phyloP scores from a whole-genome alignment of 2,329 filamentous ascomycete genomes.

The Rachicladosporium sp. region DNA sequence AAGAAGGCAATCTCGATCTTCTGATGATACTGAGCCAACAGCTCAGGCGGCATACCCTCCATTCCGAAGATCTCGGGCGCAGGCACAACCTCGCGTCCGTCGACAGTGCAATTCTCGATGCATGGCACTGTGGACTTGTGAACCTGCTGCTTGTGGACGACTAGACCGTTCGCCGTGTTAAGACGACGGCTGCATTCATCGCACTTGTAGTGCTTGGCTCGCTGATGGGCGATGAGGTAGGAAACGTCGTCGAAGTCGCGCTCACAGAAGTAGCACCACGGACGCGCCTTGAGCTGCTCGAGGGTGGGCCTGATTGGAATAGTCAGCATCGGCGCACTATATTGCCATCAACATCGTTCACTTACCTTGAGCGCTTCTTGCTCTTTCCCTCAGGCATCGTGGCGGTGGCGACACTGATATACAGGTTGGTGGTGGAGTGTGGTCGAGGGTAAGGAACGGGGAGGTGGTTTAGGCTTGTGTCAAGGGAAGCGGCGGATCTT shows the following conservation, averaged over 20 bases:
- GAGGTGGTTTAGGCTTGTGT: too few relatives aligned
- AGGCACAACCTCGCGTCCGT: constrained; percentile 62
- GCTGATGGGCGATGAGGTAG: constrained; percentile 92
- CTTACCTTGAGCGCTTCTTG: too few relatives aligned
- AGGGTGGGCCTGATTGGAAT: constrained; percentile 64
- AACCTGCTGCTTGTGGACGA: constrained; percentile 95
- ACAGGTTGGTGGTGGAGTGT: too few relatives aligned
- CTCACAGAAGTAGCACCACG: constrained; percentile 99
- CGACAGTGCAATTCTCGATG: constrained; percentile 76
- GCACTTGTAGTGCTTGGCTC: constrained; percentile 99
- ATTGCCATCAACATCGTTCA: too few relatives aligned
- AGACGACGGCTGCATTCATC: constrained; percentile 76
- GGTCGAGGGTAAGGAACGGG: too few relatives aligned
- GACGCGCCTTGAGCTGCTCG: constrained; percentile 74
- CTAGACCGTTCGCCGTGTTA: constrained; percentile 90
- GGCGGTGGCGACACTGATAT: too few relatives aligned
- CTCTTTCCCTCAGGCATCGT: too few relatives aligned
- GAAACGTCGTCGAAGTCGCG: constrained; percentile 96
- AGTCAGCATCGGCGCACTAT: too few relatives aligned
- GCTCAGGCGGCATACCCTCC: constrained; percentile 86
- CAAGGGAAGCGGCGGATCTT: too few relatives aligned
- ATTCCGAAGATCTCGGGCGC: constrained; percentile 97
- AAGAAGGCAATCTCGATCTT: constrained; percentile 78
- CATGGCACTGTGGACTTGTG: constrained; percentile 83
- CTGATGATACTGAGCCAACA: constrained; percentile 72